Evolutionary conservation across 2,329 filamentous ascomycete genomes (phyloP), one percentile per base, ranked within the genome.

Genomic region (Alternaria ethzedia): DNA sequence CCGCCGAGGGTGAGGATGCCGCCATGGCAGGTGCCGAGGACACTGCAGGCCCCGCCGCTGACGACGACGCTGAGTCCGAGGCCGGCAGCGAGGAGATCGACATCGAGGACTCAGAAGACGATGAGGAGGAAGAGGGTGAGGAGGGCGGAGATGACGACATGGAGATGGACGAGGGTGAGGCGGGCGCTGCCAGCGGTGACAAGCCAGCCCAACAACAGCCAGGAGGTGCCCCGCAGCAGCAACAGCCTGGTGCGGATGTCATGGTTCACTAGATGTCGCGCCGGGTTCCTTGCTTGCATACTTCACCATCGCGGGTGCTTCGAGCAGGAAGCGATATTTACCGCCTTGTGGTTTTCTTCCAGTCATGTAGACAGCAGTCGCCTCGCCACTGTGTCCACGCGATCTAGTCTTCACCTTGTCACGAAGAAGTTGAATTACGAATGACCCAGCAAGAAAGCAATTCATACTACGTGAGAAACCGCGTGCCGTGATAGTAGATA

Each of bases 71-170:
- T 63, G 84, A 84, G 69, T 91, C 90, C 15, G 91, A 94, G 64
- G 91, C 89, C 63, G 91, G 89, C 68, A 92, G 90, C 73, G 91
- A 94, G 77, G 91, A 94, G 77, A 88, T 94, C 49, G 91, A 93
- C 74, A 90, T 89, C 59, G 91, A 94, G 79, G 92, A 89, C 71
- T 89, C 89, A 70, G 91, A 91, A 30, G 89, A 92, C 23, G 88
- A 92, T 17, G 88, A 92, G 26, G 89, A 92, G 36, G 89, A 90
- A 49, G 87, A 87, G 61, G 87, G 82, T 7, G 88, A 86, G 28
- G 88, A 87, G 54, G 87, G 83, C 56, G 77, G 72, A 51, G 86
- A 86, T 43, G 85, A 86, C 44, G 83, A 85, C 68, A 85, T 87
- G 69, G 86, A 87, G 69, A 87, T 87, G 85, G 86, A 83, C 23